These are phyloP conservation scores for Polytrichum commune DNA, from an alignment of 225 moss, liverwort and hornwort species.

Conservation along the genomic window DNA sequence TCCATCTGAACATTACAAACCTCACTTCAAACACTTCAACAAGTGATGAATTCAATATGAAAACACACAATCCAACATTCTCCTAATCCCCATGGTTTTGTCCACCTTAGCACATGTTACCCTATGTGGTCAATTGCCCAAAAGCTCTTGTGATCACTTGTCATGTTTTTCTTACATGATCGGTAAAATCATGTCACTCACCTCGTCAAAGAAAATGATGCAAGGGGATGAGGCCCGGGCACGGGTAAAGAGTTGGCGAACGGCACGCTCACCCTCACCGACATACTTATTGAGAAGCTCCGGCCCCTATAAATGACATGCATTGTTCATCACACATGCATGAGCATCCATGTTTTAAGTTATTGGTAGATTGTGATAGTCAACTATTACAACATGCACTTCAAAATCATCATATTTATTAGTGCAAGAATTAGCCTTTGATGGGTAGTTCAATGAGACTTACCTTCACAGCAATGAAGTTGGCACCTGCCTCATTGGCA, in stretches of 20 bases:
- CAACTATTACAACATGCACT: not conserved
- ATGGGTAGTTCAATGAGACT: not conserved
- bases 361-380: not conserved
- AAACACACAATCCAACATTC: not conserved
- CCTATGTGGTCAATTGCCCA: too few relatives aligned
- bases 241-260: conserved; percentile 51
- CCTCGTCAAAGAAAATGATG: conserved; percentile 69
- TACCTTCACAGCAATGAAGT: conserved; percentile 63
- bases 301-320: conserved; percentile 35
- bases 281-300: conserved; percentile 62
- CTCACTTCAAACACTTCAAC: not conserved
- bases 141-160: not conserved
- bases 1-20: conserved; percentile 42
- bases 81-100: too few relatives aligned
- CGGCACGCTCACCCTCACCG: conserved; percentile 66
- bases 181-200: not conserved
- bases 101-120: too few relatives aligned
- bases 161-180: not conserved
- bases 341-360: not conserved
- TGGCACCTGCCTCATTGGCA: conserved; percentile 64
- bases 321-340: not conserved
- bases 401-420: not conserved
- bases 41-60: not conserved
- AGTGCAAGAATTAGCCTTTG: not conserved
- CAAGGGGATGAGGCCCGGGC: conserved; percentile 60